Percentiles rank a stretch among this genome's conserved stretches.
Evolutionary conservation across 2,329 filamentous ascomycete species (phyloP).

Genomic region (Fusarium tupiense): DNA sequence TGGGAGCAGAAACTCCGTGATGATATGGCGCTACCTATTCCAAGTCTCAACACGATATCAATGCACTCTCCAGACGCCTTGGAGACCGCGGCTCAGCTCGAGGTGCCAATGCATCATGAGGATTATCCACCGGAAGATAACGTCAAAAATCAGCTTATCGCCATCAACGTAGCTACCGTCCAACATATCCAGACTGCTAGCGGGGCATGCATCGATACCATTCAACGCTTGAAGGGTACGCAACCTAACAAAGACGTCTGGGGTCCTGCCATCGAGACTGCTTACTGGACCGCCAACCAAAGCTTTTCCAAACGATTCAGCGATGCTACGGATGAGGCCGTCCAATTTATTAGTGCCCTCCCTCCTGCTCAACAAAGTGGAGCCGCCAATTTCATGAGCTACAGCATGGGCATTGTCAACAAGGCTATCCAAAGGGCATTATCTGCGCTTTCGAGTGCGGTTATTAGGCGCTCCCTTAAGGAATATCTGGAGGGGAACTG

Average conservation of each 20-base stretch:
- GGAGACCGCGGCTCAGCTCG: accelerated
- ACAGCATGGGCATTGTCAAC: accelerated
- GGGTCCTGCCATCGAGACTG: accelerated
- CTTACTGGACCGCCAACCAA: accelerated
- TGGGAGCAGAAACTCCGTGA: background rate
- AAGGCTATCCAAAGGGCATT: accelerated
- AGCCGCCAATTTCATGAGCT: background rate
- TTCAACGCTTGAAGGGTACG: accelerated
- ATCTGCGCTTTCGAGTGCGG: background rate
- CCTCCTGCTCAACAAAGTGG: accelerated
- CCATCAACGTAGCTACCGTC: accelerated
- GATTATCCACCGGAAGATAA: accelerated
- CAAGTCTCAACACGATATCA: background rate
- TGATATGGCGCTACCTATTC: accelerated
- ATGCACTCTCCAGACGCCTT: accelerated
- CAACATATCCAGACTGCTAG: accelerated
- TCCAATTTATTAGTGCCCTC: accelerated
- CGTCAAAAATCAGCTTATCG: accelerated
- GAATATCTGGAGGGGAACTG: background rate
- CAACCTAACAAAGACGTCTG: background rate
- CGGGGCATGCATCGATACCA: background rate
- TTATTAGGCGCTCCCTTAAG: accelerated
- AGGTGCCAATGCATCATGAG: accelerated
- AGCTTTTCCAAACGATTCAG: accelerated
- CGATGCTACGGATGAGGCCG: background rate